Evolutionary conservation across 306 rosid genomes (phyloP).

Genomic region (Gastrolobium bilobum): DNA sequence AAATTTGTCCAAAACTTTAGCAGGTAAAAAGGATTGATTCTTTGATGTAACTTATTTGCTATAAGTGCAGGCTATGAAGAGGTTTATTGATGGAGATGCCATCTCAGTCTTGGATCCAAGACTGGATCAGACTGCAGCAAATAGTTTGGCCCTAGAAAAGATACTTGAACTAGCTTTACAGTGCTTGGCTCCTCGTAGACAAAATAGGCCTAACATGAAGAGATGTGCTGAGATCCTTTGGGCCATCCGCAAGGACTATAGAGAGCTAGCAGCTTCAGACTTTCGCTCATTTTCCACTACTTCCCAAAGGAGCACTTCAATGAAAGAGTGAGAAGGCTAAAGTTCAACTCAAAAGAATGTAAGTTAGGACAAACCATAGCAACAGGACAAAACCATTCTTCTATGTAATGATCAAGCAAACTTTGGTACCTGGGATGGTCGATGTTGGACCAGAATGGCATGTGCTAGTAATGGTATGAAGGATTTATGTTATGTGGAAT

Average conservation of each 20-base stretch:
- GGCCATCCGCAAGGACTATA: conserved; percentile 88
- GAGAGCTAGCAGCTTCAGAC: conserved; percentile 66
- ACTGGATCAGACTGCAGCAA: conserved; percentile 66
- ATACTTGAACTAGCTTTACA: conserved; percentile 88
- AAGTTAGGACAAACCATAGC: conserved; percentile 19
- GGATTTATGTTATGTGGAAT: conserved; percentile 48
- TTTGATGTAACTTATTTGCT: conserved; percentile 39
- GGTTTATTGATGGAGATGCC: conserved; percentile 72
- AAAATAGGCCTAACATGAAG: conserved; percentile 90
- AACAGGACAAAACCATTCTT: conserved; percentile 28
- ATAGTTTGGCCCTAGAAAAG: conserved; percentile 70
- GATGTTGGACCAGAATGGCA: conserved; percentile 37
- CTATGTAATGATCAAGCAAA: conserved; percentile 30
- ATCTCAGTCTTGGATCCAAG: conserved; percentile 73
- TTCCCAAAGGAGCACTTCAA: conserved; percentile 63
- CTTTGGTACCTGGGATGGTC: conserved; percentile 37
- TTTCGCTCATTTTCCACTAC: conserved; percentile 67
- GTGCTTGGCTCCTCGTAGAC: conserved; percentile 94
- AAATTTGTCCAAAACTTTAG: background rate
- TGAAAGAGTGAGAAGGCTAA: conserved; percentile 45
- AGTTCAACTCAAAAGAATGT: conserved; percentile 21
- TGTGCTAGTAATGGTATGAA: conserved; percentile 36
- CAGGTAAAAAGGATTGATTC: conserved; percentile 8
- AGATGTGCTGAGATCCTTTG: conserved; percentile 93
- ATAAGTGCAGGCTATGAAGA: conserved; percentile 88